These are phyloP conservation scores for Cyberlindnera bimundalis DNA, from an alignment of 805 yeast species.

Conservation along the genomic window DNA sequence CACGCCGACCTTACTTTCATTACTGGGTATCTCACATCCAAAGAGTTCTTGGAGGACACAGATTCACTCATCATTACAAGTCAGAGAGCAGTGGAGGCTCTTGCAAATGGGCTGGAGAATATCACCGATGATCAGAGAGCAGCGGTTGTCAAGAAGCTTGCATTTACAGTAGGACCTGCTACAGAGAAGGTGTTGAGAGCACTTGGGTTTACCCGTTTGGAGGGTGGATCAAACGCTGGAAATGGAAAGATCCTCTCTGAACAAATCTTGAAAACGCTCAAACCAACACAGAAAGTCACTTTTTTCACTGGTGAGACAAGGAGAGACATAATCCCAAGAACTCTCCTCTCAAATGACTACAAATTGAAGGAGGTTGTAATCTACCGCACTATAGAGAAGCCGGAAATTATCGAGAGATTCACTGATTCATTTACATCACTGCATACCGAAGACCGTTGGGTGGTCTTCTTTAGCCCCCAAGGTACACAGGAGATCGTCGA, in stretches of 20 bases:
- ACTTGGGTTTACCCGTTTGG: conserved; percentile 63
- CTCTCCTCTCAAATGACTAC: conserved; percentile 41
- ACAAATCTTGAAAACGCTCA: conserved; percentile 41
- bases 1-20: conserved; percentile 48
- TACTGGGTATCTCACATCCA: conserved; percentile 40
- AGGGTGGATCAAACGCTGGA: conserved; percentile 78
- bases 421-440: conserved; percentile 31
- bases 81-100: conserved; percentile 86
- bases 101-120: conserved; percentile 41
- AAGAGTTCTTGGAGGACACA: conserved; percentile 37
- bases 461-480: conserved; percentile 88
- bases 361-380: conserved; percentile 57
- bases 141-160: conserved; percentile 44
- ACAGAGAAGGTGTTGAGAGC: conserved; percentile 56
- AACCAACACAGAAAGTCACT: conserved; percentile 36
- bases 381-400: conserved; percentile 59
- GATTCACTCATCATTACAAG: conserved; percentile 75
- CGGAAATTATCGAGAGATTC: conserved; percentile 36
- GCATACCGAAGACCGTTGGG: conserved; percentile 47
- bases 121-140: conserved; percentile 20
- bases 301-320: conserved; percentile 87
- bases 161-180: conserved; percentile 91
- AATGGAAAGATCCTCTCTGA: conserved; percentile 73
- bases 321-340: conserved; percentile 74
- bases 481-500: conserved; percentile 67